A percentile compares a stretch with the other conserved stretches of the same genome.
Evolutionary conservation across 225 moss, liverwort and hornwort genomes (phyloP).

Genomic region (Pseudisothecium myosuroides): DNA sequence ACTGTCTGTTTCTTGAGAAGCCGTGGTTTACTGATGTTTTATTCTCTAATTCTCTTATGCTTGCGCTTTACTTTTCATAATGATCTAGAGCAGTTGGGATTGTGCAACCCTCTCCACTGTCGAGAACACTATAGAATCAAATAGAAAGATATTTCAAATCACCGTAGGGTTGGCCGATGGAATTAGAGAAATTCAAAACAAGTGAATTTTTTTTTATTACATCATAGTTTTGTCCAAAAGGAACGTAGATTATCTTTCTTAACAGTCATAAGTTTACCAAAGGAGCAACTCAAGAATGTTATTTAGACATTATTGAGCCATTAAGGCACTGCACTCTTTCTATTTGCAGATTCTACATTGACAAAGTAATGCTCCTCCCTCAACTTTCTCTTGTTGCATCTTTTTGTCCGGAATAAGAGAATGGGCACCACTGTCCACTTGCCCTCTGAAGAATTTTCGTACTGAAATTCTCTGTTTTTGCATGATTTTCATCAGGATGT

Average conservation of each 20-base stretch:
- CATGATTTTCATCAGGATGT: conserved; percentile 14
- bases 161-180: neutral
- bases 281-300: neutral
- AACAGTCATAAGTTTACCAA: neutral
- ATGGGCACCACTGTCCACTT: neutral
- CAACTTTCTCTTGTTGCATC: neutral
- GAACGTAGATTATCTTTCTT: neutral
- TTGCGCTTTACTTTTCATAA: neutral
- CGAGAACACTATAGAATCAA: neutral
- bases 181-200: neutral
- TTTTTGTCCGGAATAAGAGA: neutral
- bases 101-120: neutral
- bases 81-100: neutral
- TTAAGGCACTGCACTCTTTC: neutral
- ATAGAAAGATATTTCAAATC: too few relatives aligned
- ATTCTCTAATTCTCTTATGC: neutral
- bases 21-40: neutral
- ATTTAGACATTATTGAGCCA: neutral
- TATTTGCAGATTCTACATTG: neutral
- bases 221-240: too few relatives aligned
- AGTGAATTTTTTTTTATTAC: neutral
- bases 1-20: neutral
- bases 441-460: neutral
- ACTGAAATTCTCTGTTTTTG: neutral
- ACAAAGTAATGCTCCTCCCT: neutral